Base-by-base conservation (phyloP, 2,329 filamentous ascomycete species). In the Phialophora tarda region DNA sequence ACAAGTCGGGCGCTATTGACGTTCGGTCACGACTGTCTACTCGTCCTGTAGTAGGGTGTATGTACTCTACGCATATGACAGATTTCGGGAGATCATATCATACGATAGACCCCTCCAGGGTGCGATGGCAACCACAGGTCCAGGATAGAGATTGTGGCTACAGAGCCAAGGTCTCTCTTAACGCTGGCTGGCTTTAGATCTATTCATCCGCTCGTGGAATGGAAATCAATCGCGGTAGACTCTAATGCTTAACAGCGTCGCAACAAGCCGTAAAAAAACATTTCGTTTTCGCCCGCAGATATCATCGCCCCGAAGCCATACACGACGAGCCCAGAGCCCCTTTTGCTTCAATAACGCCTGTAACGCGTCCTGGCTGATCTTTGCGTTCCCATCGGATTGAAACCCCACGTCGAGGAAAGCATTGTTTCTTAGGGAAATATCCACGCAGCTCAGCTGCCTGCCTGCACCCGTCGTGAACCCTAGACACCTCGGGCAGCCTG, bases 401-500 rank as follows among this genome's bases (percentile, higher is more conserved):
- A 41, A 17, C 0, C 5, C 38, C 12, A 17, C 17, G 4, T 17
- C 12, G 38, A 44, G 17, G 32, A 34, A 34, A 44, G 38, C 38
- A 7, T 21, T n/a, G 14, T 8, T 44, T 44, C 38, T 7, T 8
- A 26, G 10, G 17, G 6, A 44, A 7, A 44, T n/a, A 17, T 17
- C 38, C 38, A 8, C 17, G 17, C 48, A 48, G 17, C 44, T 30
- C 26, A 14, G 17, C 21, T 3, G 14, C 23, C 21, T 3, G 14
- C 23, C 21, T 51, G 21, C 24, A 26, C 11, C 11, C 17, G 1
- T 51, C 21, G 10, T 26, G 47, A 23, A 21, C 14, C 28, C 44
- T 59, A 59, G 41, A 32, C 57, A 21, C 26, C 57, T 11, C 41
- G 57, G 30, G 41, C 41, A 30, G 57, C 62, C 17, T 65, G 60